phyloP scores from a whole-genome alignment of 208 protist species.

The Porcisia deanei region DNA sequence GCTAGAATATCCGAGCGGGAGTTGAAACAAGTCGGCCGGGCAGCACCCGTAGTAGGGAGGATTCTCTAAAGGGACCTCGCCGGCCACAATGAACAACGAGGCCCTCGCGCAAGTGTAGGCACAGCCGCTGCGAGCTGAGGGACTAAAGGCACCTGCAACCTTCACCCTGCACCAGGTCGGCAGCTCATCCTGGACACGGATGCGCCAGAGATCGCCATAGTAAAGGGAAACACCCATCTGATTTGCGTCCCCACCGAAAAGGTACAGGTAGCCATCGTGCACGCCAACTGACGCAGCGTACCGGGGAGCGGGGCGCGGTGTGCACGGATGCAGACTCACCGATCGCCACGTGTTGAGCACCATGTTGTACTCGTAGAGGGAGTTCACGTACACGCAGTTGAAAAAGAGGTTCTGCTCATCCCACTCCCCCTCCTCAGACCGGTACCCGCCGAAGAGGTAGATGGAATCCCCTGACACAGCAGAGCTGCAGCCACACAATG shows the following conservation, averaged over 20 bases:
- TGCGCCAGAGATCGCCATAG: conserved; percentile 77
- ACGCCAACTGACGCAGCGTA: conserved; percentile 65
- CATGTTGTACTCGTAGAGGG: conserved; percentile 58
- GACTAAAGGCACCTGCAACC: conserved; percentile 19
- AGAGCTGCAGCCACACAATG: conserved; percentile 61
- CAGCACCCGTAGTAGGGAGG: conserved; percentile 34
- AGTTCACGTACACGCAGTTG: conserved; percentile 40
- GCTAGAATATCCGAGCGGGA: conserved; percentile 53
- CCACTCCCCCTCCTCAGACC: background rate
- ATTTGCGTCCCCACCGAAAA: conserved; percentile 82
- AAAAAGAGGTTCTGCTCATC: background rate
- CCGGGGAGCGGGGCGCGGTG: conserved; percentile 34
- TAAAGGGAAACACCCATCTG: conserved; percentile 37
- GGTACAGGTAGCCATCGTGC: conserved; percentile 43
- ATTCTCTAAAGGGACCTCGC: conserved; percentile 40
- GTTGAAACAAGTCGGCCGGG: conserved; percentile 54
- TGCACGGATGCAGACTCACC: conserved; percentile 5
- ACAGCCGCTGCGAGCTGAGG: conserved; percentile 66
- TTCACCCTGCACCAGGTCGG: conserved; percentile 28
- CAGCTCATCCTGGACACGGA: conserved; percentile 28
- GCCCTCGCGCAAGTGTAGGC: conserved; percentile 40
- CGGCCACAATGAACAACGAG: conserved; percentile 75
- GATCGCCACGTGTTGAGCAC: conserved; percentile 33
- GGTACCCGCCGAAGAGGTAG: conserved; percentile 73
- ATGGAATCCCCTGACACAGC: conserved; percentile 50